Percentiles rank a stretch among this genome's conserved stretches.
Evolutionary conservation across 371 early-diverging fungal species (phyloP).

Genomic region (Funneliformis caledonium): DNA sequence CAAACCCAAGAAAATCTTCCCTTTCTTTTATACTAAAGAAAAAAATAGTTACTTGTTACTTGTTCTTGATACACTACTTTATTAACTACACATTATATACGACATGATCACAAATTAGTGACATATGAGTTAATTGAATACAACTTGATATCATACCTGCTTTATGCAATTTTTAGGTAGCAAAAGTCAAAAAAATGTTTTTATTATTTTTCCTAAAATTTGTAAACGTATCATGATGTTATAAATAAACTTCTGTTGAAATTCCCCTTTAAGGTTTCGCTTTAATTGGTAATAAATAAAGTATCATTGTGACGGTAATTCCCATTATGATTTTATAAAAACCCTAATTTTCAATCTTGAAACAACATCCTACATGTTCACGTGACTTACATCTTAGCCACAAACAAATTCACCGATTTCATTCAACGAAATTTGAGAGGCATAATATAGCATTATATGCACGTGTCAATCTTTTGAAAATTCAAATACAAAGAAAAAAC

Average conservation of each 20-base stretch:
- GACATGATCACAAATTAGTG: background rate
- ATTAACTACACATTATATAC: background rate
- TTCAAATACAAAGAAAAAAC: background rate
- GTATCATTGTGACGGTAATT: background rate
- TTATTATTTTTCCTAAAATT: no score
- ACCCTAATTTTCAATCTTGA: background rate
- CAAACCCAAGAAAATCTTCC: no score
- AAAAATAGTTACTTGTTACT: background rate
- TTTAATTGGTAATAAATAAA: background rate
- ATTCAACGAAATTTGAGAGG: no score
- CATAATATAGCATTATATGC: background rate
- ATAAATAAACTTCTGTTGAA: background rate
- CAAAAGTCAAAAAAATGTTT: no score
- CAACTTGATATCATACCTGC: conserved; percentile 6
- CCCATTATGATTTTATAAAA: background rate
- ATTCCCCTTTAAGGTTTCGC: background rate
- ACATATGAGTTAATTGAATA: background rate
- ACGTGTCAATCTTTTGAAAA: conserved; percentile 1
- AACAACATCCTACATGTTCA: conserved; percentile 9
- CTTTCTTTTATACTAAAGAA: no score
- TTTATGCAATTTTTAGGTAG: background rate
- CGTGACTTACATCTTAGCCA: background rate
- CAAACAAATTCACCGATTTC: background rate
- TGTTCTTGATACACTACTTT: background rate
- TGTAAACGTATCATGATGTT: background rate